Evolutionary conservation across 148 eudicot genomes (phyloP).

Genomic region (Camellia lanceoleosa): DNA sequence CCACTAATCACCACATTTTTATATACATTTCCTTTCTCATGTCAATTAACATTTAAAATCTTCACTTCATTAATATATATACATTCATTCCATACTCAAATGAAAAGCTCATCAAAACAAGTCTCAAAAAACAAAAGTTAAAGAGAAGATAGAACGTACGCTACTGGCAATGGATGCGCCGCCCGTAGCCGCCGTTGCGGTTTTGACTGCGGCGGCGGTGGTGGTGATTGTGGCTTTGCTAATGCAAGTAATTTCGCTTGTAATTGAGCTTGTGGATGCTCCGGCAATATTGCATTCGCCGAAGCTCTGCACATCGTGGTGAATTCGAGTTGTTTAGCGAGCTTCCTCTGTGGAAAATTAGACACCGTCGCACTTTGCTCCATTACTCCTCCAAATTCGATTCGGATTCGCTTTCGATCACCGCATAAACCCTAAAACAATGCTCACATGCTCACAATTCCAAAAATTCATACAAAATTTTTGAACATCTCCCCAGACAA

Average conservation of each 20-base stretch:
- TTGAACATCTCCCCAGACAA: no score
- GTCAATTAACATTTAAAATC: background rate
- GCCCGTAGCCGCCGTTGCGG: background rate
- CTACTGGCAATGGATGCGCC: conserved; percentile 13
- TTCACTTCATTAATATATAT: background rate
- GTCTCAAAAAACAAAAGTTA: background rate
- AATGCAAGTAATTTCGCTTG: conserved; percentile 24
- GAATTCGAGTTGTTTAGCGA: conserved; percentile 57
- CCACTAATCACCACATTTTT: background rate
- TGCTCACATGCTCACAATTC: background rate
- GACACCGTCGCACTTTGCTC: conserved; percentile 27
- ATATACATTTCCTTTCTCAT: background rate
- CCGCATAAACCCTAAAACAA: background rate
- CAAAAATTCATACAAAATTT: background rate
- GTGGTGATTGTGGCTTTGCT: conserved; percentile 7
- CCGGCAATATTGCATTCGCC: conserved; percentile 25
- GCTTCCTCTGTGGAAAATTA: conserved; percentile 28
- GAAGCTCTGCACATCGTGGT: conserved; percentile 29
- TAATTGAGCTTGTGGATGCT: conserved; percentile 28
- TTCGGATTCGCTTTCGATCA: background rate
- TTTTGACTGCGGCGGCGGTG: background rate
- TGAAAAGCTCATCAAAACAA: background rate
- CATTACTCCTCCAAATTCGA: conserved; percentile 24
- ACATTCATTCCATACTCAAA: background rate
- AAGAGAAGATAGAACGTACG: conserved; percentile 17